Evolutionary conservation across 2,329 filamentous ascomycete genomes (phyloP).

Genomic region (Elsinoe ampelina): DNA sequence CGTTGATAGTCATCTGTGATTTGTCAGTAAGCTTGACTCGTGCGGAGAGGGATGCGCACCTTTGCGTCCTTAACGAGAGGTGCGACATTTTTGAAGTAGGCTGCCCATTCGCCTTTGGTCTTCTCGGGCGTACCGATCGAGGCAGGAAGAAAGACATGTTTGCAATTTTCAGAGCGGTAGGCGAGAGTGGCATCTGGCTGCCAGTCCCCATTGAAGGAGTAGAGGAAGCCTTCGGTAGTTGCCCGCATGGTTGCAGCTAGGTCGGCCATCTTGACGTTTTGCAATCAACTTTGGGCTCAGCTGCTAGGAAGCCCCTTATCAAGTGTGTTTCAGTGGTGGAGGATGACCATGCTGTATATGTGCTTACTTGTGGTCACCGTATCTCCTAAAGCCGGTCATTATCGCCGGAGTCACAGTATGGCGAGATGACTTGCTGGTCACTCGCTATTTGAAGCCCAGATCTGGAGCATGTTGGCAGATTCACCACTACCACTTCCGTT

Average conservation of each 20-base stretch:
- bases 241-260: conserved; percentile 17
- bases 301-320: too few relatives aligned
- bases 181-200: conserved; percentile 13
- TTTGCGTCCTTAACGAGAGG: conserved; percentile 15
- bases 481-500: too few relatives aligned
- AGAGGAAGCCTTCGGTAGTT: conserved; percentile 18
- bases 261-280: conserved; percentile 32
- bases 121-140: conserved; percentile 11
- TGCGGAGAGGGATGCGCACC: conserved; percentile 8
- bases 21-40: background rate
- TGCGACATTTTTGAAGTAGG: conserved; percentile 16
- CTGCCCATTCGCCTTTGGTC: conserved; percentile 17
- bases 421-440: too few relatives aligned
- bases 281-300: too few relatives aligned
- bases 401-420: too few relatives aligned
- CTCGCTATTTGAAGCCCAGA: too few relatives aligned
- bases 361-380: too few relatives aligned
- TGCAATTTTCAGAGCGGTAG: conserved; percentile 16
- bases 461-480: too few relatives aligned
- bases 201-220: conserved; percentile 19
- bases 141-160: conserved; percentile 17
- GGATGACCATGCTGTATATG: too few relatives aligned
- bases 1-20: conserved; percentile 20
- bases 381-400: too few relatives aligned
- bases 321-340: too few relatives aligned